Percentiles rank a stretch among this genome's conserved stretches.
Evolutionary conservation across 495 filamentous ascomycete species (phyloP).

Genomic region (Staphylotrichum tortipilum): DNA sequence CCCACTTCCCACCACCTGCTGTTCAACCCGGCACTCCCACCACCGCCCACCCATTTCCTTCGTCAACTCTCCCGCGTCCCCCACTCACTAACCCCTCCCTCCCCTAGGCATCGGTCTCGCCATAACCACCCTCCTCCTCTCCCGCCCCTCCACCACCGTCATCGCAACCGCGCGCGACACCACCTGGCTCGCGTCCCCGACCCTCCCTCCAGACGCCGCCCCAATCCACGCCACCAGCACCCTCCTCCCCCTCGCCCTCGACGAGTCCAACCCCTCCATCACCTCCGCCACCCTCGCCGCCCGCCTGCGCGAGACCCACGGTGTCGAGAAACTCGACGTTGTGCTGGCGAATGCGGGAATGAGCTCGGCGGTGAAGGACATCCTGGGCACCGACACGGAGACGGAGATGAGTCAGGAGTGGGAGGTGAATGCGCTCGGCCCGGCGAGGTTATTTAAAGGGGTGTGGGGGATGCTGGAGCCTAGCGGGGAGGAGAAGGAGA

Average conservation of each 20-base stretch:
- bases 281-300: conserved; percentile 20
- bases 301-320: conserved; percentile 12
- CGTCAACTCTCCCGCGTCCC: too few relatives aligned
- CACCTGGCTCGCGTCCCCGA: conserved; percentile 12
- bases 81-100: not conserved
- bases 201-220: conserved; percentile 5
- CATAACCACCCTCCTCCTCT: conserved; percentile 31
- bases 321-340: conserved; percentile 37
- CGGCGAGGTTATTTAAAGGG: conserved; percentile 23
- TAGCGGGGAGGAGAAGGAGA: not conserved
- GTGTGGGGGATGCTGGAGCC: conserved; percentile 21
- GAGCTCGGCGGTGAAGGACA: conserved; percentile 11
- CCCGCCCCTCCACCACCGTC: conserved; percentile 38
- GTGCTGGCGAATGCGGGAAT: conserved; percentile 46
- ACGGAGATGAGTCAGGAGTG: conserved; percentile 18
- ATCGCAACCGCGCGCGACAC: conserved; percentile 40
- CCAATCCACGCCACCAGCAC: conserved; percentile 24
- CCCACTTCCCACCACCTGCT: not conserved
- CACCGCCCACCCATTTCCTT: not conserved
- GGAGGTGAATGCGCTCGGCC: conserved; percentile 24
- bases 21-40: not conserved
- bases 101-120: conserved; percentile 39
- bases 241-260: conserved; percentile 28
- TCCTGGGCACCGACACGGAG: conserved; percentile 3
- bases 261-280: conserved; percentile 20